phyloP scores from a whole-genome alignment of 2,329 filamentous ascomycete species.

The Aphanoascus verrucosus region DNA sequence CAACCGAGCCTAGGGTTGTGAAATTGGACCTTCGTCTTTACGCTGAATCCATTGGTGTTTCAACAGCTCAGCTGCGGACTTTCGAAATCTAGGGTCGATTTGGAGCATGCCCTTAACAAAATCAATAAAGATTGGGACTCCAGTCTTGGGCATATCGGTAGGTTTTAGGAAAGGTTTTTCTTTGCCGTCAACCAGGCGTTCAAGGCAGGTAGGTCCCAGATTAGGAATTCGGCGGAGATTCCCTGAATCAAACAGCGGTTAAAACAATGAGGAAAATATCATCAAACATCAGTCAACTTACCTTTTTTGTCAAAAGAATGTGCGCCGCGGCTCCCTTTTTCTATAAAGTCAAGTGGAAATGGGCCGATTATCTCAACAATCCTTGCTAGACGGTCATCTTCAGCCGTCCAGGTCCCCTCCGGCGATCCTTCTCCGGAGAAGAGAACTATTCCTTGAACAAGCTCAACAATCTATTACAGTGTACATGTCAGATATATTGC shows the following conservation, averaged over 20 bases:
- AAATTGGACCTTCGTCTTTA: too few species aligned
- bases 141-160: slow-evolving; percentile 20
- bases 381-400: slow-evolving; percentile 22
- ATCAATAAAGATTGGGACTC: slow-evolving; percentile 22
- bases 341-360: slow-evolving; percentile 18
- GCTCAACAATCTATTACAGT: slow-evolving; percentile 17
- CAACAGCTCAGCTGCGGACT: slow-evolving; percentile 20
- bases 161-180: slow-evolving; percentile 20
- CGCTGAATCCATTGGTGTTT: slow-evolving; percentile 21
- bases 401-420: slow-evolving; percentile 20
- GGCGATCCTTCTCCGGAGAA: slow-evolving; percentile 20
- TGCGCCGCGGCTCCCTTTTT: slow-evolving; percentile 15
- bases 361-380: slow-evolving; percentile 21
- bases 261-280: neutral
- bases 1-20: too few species aligned
- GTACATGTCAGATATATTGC: neutral
- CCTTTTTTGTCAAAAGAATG: slow-evolving; percentile 20
- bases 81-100: slow-evolving; percentile 20
- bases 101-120: slow-evolving; percentile 21
- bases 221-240: slow-evolving; percentile 21
- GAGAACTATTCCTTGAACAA: slow-evolving; percentile 21
- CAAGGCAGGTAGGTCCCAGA: slow-evolving; percentile 19
- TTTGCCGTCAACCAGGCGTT: slow-evolving; percentile 19
- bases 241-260: slow-evolving; percentile 11
- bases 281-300: slow-evolving; percentile 4